Evolutionary conservation across 345 rosid genomes (phyloP).

Genomic region (Cardiospermum halicacabum): DNA sequence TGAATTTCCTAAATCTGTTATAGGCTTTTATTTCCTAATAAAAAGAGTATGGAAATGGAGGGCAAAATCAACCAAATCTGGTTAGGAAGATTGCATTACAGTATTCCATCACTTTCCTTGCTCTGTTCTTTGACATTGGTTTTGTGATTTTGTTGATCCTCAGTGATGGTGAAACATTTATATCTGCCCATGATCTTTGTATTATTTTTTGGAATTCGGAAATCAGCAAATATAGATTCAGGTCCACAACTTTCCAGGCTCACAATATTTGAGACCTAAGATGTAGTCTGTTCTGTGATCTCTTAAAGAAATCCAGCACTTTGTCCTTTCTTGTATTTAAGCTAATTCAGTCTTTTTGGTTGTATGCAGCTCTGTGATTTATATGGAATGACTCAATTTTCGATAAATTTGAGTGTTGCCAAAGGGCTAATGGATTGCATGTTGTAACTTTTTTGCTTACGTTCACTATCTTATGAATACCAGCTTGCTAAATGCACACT

Average conservation of each 20-base stretch:
- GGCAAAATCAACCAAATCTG: no score
- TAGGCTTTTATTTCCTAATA: no score
- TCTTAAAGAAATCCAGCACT: background rate
- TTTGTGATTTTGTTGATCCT: constrained; percentile 5
- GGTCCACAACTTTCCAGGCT: constrained; percentile 89
- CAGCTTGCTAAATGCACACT: background rate
- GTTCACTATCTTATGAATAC: constrained; percentile 9
- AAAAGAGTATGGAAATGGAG: no score
- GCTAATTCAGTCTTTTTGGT: constrained; percentile 17
- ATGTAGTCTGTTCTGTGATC: constrained; percentile 39
- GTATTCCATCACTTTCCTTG: background rate
- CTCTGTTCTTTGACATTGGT: background rate
- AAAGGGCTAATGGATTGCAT: constrained; percentile 87
- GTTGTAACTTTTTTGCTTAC: constrained; percentile 47
- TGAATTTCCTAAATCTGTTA: no score
- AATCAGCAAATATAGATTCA: constrained; percentile 90
- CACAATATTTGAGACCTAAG: constrained; percentile 76
- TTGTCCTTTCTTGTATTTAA: background rate
- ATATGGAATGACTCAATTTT: constrained; percentile 97
- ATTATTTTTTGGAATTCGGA: no score
- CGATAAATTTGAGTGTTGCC: constrained; percentile 97
- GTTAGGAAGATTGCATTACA: no score
- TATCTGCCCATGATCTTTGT: constrained; percentile 95
- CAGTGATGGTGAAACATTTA: constrained; percentile 94
- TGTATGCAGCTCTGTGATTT: constrained; percentile 86